Conservation (phyloP, 805 yeast genomes). For the Soucietia sequanensis region DNA sequence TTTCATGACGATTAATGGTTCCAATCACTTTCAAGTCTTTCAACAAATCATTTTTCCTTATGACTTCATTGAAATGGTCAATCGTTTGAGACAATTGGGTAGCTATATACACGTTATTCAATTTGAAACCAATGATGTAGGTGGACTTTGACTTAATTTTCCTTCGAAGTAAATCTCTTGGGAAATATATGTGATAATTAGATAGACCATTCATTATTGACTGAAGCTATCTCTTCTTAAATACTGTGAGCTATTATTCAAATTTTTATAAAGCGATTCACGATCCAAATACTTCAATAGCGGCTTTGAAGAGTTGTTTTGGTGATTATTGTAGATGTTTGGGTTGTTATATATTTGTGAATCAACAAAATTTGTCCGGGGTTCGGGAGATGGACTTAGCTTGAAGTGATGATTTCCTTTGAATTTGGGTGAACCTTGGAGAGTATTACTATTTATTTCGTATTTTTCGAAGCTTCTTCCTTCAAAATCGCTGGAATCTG, state of each 20-base stretch:
- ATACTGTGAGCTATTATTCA: slow-evolving; percentile 43
- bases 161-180: slow-evolving; percentile 24
- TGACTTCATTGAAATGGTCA: slow-evolving; percentile 1
- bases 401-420: too few species aligned
- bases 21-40: slow-evolving; percentile 16
- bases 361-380: too few species aligned
- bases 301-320: too few species aligned
- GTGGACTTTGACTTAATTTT: slow-evolving; percentile 3
- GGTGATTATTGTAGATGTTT: too few species aligned
- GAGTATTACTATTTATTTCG: too few species aligned
- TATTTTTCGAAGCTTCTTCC: too few species aligned
- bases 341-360: too few species aligned
- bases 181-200: slow-evolving; percentile 31
- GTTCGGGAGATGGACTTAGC: too few species aligned
- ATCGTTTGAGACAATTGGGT: slow-evolving; percentile 9
- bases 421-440: too few species aligned
- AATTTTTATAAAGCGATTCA: slow-evolving; percentile 16
- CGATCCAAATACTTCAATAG: too few species aligned
- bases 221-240: slow-evolving; percentile 41
- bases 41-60: slow-evolving; percentile 5
- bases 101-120: slow-evolving; percentile 19
- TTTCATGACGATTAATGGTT: slow-evolving; percentile 8
- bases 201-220: slow-evolving; percentile 13
- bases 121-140: slow-evolving; percentile 24
- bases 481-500: too few species aligned